phyloP scores from a whole-genome alignment of 352 stramenopile species.

The Phytophthora cryptogea region DNA sequence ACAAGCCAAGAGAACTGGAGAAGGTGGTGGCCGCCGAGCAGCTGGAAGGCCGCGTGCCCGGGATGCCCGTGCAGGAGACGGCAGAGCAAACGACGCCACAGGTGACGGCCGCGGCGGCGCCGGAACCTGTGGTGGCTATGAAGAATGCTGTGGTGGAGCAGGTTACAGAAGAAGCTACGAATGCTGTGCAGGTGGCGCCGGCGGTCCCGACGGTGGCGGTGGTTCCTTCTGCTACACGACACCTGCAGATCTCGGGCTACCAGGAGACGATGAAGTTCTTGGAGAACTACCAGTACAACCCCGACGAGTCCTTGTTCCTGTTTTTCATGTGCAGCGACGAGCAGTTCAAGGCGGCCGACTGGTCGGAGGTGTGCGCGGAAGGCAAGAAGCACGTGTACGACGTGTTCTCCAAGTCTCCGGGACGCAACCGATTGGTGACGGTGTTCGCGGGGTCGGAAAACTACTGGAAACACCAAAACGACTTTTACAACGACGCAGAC shows the following conservation, averaged over 20 bases:
- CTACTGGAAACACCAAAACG: conserved; percentile 52
- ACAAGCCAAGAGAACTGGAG: conserved; percentile 14
- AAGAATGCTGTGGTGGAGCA: background rate
- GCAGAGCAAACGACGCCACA: conserved; percentile 2
- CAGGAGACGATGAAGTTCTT: conserved; percentile 54
- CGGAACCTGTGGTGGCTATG: conserved; percentile 10
- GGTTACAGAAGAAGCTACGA: background rate
- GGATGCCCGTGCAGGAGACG: conserved; percentile 17
- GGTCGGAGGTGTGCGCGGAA: conserved; percentile 50
- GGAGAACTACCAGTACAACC: conserved; percentile 43
- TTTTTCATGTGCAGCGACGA: conserved; percentile 77
- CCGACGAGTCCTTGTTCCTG: conserved; percentile 58
- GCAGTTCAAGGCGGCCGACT: conserved; percentile 52
- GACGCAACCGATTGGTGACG: conserved; percentile 58
- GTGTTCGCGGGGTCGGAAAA: conserved; percentile 53
- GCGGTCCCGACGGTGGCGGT: background rate
- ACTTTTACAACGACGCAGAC: conserved; percentile 47
- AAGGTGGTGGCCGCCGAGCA: conserved; percentile 13
- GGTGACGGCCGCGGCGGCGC: too few relatives aligned
- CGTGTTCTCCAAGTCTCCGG: conserved; percentile 59
- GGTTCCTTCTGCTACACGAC: conserved; percentile 38
- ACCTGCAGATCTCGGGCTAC: conserved; percentile 55
- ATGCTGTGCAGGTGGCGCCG: conserved; percentile 1
- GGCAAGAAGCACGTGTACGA: conserved; percentile 61
- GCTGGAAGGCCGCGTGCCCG: conserved; percentile 24